Evolutionary conservation across 2,329 filamentous ascomycete genomes (phyloP).

Genomic region (Ceratocystis lukuohia): DNA sequence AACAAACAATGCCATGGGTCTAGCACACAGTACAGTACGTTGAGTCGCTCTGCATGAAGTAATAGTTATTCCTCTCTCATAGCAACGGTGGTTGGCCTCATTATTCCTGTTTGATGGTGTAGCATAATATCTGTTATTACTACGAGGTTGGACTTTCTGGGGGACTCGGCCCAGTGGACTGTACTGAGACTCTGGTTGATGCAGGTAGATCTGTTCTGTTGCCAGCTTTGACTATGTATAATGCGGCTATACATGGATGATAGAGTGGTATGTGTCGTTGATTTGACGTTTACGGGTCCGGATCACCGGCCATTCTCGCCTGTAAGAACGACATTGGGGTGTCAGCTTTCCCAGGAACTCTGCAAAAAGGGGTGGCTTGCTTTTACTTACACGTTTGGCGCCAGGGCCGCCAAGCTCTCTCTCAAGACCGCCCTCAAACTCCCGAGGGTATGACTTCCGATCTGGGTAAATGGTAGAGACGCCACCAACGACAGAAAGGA

Average conservation of each 20-base stretch:
- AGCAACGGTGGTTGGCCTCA: too few species aligned
- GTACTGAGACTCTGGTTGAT: conserved; percentile 10
- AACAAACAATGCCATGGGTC: neutral
- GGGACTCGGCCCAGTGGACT: conserved; percentile 1
- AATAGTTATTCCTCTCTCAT: too few species aligned
- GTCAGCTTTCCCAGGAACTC: neutral
- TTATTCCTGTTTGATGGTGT: neutral
- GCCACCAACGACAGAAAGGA: conserved; percentile 51
- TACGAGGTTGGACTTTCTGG: neutral
- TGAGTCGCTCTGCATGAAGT: neutral
- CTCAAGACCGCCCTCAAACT: conserved; percentile 60
- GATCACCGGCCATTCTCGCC: conserved; percentile 45
- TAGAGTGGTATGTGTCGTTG: neutral
- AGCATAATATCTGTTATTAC: conserved; percentile 6
- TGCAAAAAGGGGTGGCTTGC: neutral
- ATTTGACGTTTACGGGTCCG: conserved; percentile 32
- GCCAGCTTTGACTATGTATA: neutral
- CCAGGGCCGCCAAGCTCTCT: conserved; percentile 59
- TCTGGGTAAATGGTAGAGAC: conserved; percentile 62
- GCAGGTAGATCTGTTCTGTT: conserved; percentile 4
- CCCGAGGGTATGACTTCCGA: conserved; percentile 51
- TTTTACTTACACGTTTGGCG: conserved; percentile 47
- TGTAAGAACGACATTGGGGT: conserved; percentile 22
- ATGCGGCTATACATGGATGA: neutral
- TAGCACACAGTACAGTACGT: neutral